phyloP scores from a whole-genome alignment of 2,329 filamentous ascomycete genomes.

The Blastomyces parvus region DNA sequence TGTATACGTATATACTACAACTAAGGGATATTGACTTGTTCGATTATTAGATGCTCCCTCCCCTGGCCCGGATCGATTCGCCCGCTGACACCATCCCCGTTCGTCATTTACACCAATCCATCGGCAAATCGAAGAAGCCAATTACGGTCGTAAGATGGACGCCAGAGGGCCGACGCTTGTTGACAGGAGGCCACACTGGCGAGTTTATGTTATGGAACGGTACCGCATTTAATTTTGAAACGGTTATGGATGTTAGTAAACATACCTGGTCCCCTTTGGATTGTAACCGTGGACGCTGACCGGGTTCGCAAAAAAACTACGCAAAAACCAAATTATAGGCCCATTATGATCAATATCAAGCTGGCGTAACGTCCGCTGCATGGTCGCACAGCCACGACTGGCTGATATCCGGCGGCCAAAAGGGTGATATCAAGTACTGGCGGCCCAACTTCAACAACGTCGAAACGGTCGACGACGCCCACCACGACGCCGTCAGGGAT shows the following conservation, averaged over 20 bases:
- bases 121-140: constrained; percentile 96
- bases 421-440: constrained; percentile 96
- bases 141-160: constrained; percentile 98
- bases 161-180: constrained; percentile 78
- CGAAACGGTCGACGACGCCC: constrained; percentile 75
- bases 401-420: constrained; percentile 91
- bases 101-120: constrained; percentile 93
- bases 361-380: constrained; percentile 36
- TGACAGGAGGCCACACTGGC: constrained; percentile 91
- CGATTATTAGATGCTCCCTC: constrained; percentile 65
- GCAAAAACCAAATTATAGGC: constrained; percentile 39
- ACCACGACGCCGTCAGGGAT: constrained; percentile 81
- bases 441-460: constrained; percentile 99
- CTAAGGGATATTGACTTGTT: constrained; percentile 12
- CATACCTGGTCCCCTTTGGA: background rate
- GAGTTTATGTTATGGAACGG: constrained; percentile 99
- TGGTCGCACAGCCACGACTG: constrained; percentile 97
- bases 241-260: constrained; percentile 71
- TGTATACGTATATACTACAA: constrained; percentile 9
- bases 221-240: constrained; percentile 98
- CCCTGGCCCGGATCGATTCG: constrained; percentile 61
- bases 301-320: constrained; percentile 8
- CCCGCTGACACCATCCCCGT: constrained; percentile 82
- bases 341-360: constrained; percentile 55
- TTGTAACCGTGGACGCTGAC: background rate